phyloP scores from a whole-genome alignment of 148 eudicot species.

The Fallopia convolvulus region DNA sequence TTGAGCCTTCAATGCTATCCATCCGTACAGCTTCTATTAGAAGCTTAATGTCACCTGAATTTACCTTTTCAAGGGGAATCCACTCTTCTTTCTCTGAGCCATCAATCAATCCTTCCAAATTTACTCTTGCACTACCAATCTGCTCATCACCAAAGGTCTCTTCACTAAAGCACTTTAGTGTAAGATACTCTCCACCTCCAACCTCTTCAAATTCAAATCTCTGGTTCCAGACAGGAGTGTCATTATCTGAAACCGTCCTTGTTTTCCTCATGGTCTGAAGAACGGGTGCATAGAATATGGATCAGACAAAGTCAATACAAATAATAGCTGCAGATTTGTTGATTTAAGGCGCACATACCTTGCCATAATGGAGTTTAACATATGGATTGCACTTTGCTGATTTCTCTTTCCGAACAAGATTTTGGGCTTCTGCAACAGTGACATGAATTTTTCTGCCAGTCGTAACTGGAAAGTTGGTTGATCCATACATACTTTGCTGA shows the following conservation, averaged over 20 bases:
- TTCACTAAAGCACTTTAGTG: conserved; percentile 66
- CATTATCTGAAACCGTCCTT: conserved; percentile 32
- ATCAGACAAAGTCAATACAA: background rate
- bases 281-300: background rate
- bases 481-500: conserved; percentile 41
- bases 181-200: conserved; percentile 81
- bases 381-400: conserved; percentile 63
- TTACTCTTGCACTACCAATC: conserved; percentile 81
- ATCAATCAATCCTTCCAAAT: conserved; percentile 82
- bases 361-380: conserved; percentile 88
- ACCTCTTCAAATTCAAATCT: conserved; percentile 93
- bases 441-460: conserved; percentile 82
- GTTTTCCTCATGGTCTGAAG: conserved; percentile 59
- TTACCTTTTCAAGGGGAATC: conserved; percentile 88
- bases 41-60: conserved; percentile 82
- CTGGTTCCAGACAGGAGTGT: conserved; percentile 76
- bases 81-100: conserved; percentile 59
- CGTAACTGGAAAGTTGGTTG: conserved; percentile 33
- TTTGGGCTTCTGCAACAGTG: conserved; percentile 71
- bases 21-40: conserved; percentile 58
- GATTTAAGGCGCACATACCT: conserved; percentile 34
- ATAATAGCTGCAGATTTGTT: background rate
- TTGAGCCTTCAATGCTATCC: conserved; percentile 27
- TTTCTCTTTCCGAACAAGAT: conserved; percentile 63
- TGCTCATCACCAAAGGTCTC: conserved; percentile 79